A percentile compares a stretch with the other conserved stretches of the same genome.
Conservation (phyloP, 169 alveolate genomes). For the Pseudocohnilembus persalinus region DNA sequence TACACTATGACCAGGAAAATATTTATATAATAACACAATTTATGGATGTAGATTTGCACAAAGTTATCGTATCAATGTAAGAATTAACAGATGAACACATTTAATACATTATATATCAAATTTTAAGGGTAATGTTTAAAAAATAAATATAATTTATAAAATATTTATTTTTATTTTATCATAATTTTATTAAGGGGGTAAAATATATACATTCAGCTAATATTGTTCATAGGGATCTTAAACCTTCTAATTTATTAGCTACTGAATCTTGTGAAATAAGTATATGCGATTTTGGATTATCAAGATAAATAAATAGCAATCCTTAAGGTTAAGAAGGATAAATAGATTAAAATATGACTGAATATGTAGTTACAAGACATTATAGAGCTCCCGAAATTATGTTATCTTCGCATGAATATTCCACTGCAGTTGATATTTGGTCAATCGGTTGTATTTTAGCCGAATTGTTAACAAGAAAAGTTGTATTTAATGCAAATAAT, state of each 20-base stretch:
- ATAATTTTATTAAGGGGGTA: constrained; percentile 38
- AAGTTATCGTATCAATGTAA: constrained; percentile 69
- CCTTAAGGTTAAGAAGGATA: too few relatives aligned
- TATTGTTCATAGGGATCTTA: constrained; percentile 78
- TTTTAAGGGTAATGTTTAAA: not conserved
- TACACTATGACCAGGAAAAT: constrained; percentile 71
- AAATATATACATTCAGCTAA: constrained; percentile 76
- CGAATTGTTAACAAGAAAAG: constrained; percentile 63
- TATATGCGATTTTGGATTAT: constrained; percentile 76
- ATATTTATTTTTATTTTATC: too few relatives aligned
- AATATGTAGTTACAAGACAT: constrained; percentile 85
- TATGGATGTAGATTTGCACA: constrained; percentile 77
- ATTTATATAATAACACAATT: constrained; percentile 71
- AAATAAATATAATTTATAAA: too few relatives aligned
- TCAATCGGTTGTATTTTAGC: constrained; percentile 72
- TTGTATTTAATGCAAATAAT: constrained; percentile 71
- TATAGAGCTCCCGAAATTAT: constrained; percentile 86
- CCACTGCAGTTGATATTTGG: constrained; percentile 79
- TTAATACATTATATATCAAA: constrained; percentile 38
- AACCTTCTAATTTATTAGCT: constrained; percentile 76
- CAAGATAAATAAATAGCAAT: constrained; percentile 56
- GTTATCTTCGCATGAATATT: constrained; percentile 65
- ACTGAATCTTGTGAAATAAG: constrained; percentile 72
- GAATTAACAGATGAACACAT: constrained; percentile 75
- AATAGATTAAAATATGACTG: constrained; percentile 38